A percentile compares a stretch with the other conserved stretches of the same genome.
Evolutionary conservation across 495 filamentous ascomycete species (phyloP).

Genomic region (Zalerion maritima): DNA sequence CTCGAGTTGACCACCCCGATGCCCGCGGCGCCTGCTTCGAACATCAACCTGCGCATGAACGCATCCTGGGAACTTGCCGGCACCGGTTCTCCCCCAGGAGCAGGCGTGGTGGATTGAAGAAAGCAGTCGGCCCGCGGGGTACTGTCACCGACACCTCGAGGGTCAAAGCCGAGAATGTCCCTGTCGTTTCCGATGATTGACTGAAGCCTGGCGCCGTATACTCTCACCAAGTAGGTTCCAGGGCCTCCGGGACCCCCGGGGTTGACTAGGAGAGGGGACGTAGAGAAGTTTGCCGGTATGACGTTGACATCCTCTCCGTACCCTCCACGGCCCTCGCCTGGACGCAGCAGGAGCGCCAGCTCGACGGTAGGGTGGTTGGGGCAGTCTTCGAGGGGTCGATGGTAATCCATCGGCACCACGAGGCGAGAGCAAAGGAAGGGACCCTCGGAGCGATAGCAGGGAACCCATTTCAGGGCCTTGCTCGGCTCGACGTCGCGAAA

Average conservation of each 20-base stretch:
- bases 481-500: too few relatives aligned
- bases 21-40: background rate
- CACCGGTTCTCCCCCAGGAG: conserved; percentile 9
- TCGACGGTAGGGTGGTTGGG: conserved; percentile 26
- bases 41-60: conserved; percentile 7
- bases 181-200: conserved; percentile 20
- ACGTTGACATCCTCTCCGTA: conserved; percentile 33
- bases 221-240: conserved; percentile 25
- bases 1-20: conserved; percentile 25
- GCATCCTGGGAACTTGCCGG: too few relatives aligned
- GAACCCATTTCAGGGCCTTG: too few relatives aligned
- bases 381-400: conserved; percentile 19
- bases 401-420: conserved; percentile 43
- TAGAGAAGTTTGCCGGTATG: conserved; percentile 21
- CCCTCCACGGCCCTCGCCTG: conserved; percentile 31
- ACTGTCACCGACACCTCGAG: conserved; percentile 18
- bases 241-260: conserved; percentile 38
- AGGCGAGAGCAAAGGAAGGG: conserved; percentile 40
- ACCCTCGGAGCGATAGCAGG: conserved; percentile 21
- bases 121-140: conserved; percentile 20
- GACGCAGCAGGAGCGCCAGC: conserved; percentile 36
- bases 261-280: conserved; percentile 12
- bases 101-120: conserved; percentile 8
- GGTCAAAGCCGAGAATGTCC: conserved; percentile 23
- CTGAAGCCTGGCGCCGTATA: conserved; percentile 24